These are phyloP conservation scores for Dioszegia hungarica DNA, from an alignment of 768 basidiomycete species.

Conservation along the genomic window DNA sequence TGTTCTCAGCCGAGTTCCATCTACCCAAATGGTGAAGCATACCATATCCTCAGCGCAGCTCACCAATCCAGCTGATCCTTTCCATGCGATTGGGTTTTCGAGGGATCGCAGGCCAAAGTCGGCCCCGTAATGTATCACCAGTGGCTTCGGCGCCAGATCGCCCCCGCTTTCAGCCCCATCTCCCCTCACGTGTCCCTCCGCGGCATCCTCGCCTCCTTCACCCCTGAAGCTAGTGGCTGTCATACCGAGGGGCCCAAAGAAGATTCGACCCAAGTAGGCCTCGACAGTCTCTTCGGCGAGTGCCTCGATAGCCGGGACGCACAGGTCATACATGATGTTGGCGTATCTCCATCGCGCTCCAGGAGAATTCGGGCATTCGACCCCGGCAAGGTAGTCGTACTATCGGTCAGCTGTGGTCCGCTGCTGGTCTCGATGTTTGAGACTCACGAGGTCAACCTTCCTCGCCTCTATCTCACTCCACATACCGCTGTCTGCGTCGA, in stretches of 20 bases:
- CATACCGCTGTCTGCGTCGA: not conserved
- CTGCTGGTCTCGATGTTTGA: too few relatives aligned
- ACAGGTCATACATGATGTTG: not conserved
- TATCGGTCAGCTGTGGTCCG: not conserved
- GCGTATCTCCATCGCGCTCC: not conserved
- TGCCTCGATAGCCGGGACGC: not conserved
- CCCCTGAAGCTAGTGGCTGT: not conserved
- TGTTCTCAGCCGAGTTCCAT: not conserved
- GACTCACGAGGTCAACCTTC: too few relatives aligned
- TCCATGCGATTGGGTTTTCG: not conserved
- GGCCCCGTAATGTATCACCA: not conserved
- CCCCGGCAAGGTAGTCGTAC: not conserved
- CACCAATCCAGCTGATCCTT: not conserved
- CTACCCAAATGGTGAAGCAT: not conserved
- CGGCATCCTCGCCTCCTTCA: not conserved
- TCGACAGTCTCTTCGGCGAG: not conserved
- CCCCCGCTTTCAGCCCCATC: not conserved
- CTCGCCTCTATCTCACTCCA: not conserved
- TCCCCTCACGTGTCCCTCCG: not conserved
- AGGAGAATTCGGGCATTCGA: not conserved
- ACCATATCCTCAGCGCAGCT: not conserved
- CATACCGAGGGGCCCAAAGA: not conserved
- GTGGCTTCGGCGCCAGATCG: not conserved
- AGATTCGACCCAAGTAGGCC: not conserved
- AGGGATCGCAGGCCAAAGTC: not conserved